These are phyloP conservation scores for Pichia sp. DNA, from an alignment of 1,139 yeast species.

Conservation along the genomic window DNA sequence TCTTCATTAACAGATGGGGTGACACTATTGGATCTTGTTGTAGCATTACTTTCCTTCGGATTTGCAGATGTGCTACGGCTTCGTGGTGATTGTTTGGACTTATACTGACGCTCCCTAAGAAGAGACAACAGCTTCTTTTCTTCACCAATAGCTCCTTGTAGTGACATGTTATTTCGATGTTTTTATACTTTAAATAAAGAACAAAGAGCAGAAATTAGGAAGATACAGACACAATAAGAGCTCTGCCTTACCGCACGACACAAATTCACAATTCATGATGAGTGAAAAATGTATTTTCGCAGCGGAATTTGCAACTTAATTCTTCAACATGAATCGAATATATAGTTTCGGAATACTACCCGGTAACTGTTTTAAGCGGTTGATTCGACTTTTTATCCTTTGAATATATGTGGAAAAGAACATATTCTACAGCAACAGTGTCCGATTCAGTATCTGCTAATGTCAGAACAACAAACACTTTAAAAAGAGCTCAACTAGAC, in stretches of 20 bases:
- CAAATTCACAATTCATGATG: background rate
- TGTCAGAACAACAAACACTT: constrained; percentile 23
- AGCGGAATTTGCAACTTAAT: background rate
- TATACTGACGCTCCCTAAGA: constrained; percentile 29
- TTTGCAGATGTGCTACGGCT: constrained; percentile 11
- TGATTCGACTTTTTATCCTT: background rate
- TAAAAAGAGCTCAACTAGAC: constrained; percentile 25
- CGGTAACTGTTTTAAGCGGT: background rate
- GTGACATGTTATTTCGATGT: constrained; percentile 32
- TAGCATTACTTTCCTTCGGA: constrained; percentile 3
- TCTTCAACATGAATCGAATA: background rate
- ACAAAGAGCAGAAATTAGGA: background rate
- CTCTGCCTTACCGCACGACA: background rate
- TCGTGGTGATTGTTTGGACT: constrained; percentile 4
- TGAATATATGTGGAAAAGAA: constrained; percentile 1
- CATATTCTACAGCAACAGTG: background rate
- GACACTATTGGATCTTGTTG: constrained; percentile 21
- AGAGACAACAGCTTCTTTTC: constrained; percentile 36
- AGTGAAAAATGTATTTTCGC: background rate
- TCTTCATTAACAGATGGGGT: constrained; percentile 17
- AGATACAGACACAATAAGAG: background rate
- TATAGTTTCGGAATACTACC: background rate
- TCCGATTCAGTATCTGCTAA: constrained; percentile 1
- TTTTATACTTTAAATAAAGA: background rate
- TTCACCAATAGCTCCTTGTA: constrained; percentile 42